These are phyloP conservation scores for Rehmannia glutinosa DNA, from an alignment of 257 asterid species.

Conservation along the genomic window DNA sequence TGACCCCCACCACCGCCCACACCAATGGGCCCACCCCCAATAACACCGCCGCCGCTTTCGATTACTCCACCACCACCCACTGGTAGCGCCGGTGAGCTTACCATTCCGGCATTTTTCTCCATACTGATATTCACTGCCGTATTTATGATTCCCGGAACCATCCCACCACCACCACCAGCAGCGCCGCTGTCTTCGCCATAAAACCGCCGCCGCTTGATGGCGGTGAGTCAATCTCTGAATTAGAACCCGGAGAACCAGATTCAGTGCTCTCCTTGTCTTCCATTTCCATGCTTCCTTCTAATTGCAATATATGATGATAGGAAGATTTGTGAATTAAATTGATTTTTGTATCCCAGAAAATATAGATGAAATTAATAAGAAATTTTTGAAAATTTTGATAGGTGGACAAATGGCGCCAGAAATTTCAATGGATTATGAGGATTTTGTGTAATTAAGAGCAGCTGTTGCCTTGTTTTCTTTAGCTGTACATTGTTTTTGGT, in stretches of 20 bases:
- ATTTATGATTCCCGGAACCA: conserved; percentile 29
- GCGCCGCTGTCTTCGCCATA: conserved; percentile 26
- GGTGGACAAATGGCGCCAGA: conserved; percentile 66
- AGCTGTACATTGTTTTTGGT: conserved; percentile 11
- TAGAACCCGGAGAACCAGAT: conserved; percentile 53
- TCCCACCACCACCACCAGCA: conserved; percentile 30
- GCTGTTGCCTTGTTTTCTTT: conserved; percentile 2
- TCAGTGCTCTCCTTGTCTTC: conserved; percentile 70
- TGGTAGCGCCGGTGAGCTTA: conserved; percentile 25
- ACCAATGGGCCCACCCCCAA: background rate
- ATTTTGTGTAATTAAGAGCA: conserved; percentile 12
- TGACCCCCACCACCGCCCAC: conserved; percentile 13
- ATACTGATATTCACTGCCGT: conserved; percentile 23
- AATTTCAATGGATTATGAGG: conserved; percentile 15
- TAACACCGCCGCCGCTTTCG: conserved; percentile 23
- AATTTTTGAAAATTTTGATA: conserved; percentile 27
- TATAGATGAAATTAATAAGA: background rate
- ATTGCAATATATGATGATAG: background rate
- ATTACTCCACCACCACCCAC: conserved; percentile 17
- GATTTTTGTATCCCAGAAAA: conserved; percentile 13
- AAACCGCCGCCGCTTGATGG: conserved; percentile 30
- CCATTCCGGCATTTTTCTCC: conserved; percentile 31
- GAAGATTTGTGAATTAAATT: background rate
- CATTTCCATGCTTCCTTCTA: conserved; percentile 34
- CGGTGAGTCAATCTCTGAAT: conserved; percentile 52